A percentile compares a stretch with the other conserved stretches of the same genome.
These are phyloP conservation scores for Cladophialophora psammophila DNA, from an alignment of 2,329 filamentous ascomycete genomes.

Conservation along the genomic window DNA sequence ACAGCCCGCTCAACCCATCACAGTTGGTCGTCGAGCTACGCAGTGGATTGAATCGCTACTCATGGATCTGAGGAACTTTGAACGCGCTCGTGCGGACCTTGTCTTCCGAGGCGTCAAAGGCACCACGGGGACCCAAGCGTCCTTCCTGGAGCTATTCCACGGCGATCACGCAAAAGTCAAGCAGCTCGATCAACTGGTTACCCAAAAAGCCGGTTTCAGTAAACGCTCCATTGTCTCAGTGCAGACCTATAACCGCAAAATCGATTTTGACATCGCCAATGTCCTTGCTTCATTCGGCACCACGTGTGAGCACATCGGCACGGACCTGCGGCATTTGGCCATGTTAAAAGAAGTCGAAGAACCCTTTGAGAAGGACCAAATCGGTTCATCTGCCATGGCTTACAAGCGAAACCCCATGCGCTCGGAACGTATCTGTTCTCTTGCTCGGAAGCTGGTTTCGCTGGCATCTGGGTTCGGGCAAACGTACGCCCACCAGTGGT, in stretches of 20 bases:
- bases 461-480: constrained; percentile 65
- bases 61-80: constrained; percentile 77
- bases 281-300: constrained; percentile 80
- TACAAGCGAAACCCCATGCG: constrained; percentile 69
- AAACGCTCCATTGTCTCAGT: constrained; percentile 65
- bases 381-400: constrained; percentile 71
- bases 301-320: constrained; percentile 77
- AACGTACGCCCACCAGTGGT: constrained; percentile 76
- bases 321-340: constrained; percentile 77
- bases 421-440: constrained; percentile 66
- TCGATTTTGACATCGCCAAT: constrained; percentile 81
- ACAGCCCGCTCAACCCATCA: constrained; percentile 65
- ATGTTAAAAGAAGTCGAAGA: constrained; percentile 84
- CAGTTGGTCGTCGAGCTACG: constrained; percentile 72
- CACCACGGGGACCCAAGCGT: constrained; percentile 80
- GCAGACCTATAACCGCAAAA: constrained; percentile 80
- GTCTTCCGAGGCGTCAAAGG: constrained; percentile 77
- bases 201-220: constrained; percentile 70
- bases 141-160: constrained; percentile 74
- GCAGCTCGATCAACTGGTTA: constrained; percentile 68
- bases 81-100: constrained; percentile 71
- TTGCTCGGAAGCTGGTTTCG: constrained; percentile 64
- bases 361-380: constrained; percentile 81
- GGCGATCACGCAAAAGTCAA: constrained; percentile 67
- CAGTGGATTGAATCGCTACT: constrained; percentile 79